Evolutionary conservation across 1,284 basidiomycete species (phyloP).

Genomic region (Phylloporus sp.): DNA sequence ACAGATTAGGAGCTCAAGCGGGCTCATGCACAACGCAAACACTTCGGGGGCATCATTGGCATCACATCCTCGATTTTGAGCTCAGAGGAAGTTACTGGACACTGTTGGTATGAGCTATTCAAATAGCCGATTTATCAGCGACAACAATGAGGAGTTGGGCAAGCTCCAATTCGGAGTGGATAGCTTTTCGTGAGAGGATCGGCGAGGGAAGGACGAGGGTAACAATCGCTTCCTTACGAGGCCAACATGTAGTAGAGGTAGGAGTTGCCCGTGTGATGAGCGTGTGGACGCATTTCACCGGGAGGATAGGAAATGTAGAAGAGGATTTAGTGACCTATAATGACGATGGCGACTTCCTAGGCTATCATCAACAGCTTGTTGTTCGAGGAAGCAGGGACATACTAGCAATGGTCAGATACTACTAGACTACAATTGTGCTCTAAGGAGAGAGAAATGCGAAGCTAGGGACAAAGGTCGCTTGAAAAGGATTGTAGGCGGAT

Average conservation of each 20-base stretch:
- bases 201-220: background rate
- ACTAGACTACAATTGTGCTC: too few species aligned
- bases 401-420: too few species aligned
- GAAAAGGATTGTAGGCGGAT: background rate
- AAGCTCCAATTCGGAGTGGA: slow-evolving; percentile 71
- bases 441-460: too few species aligned
- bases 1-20: slow-evolving; percentile 64
- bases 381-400: background rate
- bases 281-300: slow-evolving; percentile 66
- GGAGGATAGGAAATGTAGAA: background rate
- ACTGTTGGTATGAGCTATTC: slow-evolving; percentile 48
- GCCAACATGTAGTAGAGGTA: slow-evolving; percentile 50
- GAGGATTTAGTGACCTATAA: slow-evolving; percentile 34
- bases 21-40: slow-evolving; percentile 66
- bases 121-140: slow-evolving; percentile 50
- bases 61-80: slow-evolving; percentile 48
- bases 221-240: slow-evolving; percentile 42
- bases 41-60: slow-evolving; percentile 57
- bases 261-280: background rate
- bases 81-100: slow-evolving; percentile 67
- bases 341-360: slow-evolving; percentile 63
- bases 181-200: slow-evolving; percentile 47
- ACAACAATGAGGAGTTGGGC: slow-evolving; percentile 65
- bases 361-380: slow-evolving; percentile 8
- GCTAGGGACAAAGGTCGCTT: slow-evolving; percentile 14